These are phyloP conservation scores for Sporothrix sp. DNA, from an alignment of 2,329 filamentous ascomycete genomes.

Conservation along the genomic window DNA sequence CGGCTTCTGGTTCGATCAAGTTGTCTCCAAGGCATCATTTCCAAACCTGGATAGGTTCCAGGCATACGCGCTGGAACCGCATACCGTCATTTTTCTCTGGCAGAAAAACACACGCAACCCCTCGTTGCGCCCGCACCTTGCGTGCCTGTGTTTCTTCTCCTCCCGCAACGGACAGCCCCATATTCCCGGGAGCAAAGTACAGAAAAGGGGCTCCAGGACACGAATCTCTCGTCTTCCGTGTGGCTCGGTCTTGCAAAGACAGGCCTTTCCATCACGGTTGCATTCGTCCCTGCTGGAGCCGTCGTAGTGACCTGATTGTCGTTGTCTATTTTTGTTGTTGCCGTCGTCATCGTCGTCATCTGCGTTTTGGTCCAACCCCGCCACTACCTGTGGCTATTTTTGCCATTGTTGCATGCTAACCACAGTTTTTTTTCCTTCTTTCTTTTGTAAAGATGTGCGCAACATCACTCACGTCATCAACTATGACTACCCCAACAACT, in stretches of 20 bases:
- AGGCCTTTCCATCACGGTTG: too few relatives aligned
- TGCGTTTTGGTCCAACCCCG: too few relatives aligned
- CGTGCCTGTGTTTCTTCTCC: constrained; percentile 25
- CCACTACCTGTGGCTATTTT: too few relatives aligned
- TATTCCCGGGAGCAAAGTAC: constrained; percentile 45
- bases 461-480: constrained; percentile 99
- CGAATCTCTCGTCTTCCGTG: constrained; percentile 45
- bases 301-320: constrained; percentile 43
- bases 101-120: constrained; percentile 4
- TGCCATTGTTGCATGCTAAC: constrained; percentile 59
- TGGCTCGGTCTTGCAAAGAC: too few relatives aligned
- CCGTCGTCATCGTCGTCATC: neutral
- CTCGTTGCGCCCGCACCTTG: neutral
- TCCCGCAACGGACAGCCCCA: constrained; percentile 52
- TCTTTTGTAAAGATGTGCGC: constrained; percentile 77
- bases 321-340: constrained; percentile 17
- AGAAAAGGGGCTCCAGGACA: constrained; percentile 34
- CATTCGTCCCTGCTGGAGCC: constrained; percentile 44
- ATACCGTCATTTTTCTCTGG: constrained; percentile 32
- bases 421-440: constrained; percentile 39
- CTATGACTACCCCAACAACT: constrained; percentile 99
- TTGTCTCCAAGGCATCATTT: constrained; percentile 45
- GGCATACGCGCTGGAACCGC: constrained; percentile 5
- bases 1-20: constrained; percentile 46
- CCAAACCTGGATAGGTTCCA: constrained; percentile 11